phyloP scores from a whole-genome alignment of 805 yeast species.

The Hanseniaspora occidentalis region DNA sequence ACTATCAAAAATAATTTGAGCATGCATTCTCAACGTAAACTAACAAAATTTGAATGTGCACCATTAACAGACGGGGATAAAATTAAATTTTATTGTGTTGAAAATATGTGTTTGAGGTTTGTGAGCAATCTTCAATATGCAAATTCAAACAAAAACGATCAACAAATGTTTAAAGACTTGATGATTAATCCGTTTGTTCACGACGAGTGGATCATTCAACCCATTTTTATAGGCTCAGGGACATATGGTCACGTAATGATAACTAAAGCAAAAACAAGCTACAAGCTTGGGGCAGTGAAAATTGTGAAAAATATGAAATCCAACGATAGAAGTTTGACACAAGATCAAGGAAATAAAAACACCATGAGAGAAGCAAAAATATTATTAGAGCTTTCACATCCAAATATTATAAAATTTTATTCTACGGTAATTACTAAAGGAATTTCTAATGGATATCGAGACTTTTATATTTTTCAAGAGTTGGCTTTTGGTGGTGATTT shows the following conservation, averaged over 20 bases:
- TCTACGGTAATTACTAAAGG: slow-evolving; percentile 20
- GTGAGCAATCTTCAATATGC: background rate
- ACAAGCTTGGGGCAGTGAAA: background rate
- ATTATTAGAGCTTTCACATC: slow-evolving; percentile 29
- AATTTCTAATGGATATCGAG: slow-evolving; percentile 1
- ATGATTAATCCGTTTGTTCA: slow-evolving; percentile 15
- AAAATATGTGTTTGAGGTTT: slow-evolving; percentile 4
- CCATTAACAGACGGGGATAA: slow-evolving; percentile 24
- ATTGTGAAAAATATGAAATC: slow-evolving; percentile 11
- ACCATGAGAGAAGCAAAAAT: slow-evolving; percentile 42
- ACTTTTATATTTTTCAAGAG: slow-evolving; percentile 36
- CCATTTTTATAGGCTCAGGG: slow-evolving; percentile 38
- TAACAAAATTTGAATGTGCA: slow-evolving; percentile 27
- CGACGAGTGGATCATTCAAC: slow-evolving; percentile 30
- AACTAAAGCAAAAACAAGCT: slow-evolving; percentile 1
- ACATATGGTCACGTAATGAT: slow-evolving; percentile 42
- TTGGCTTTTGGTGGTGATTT: slow-evolving; percentile 46
- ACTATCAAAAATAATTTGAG: background rate
- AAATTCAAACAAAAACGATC: slow-evolving; percentile 8
- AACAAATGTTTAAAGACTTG: slow-evolving; percentile 12
- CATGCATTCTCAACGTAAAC: background rate
- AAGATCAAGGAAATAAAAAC: slow-evolving; percentile 29
- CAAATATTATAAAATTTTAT: slow-evolving; percentile 36
- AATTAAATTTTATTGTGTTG: slow-evolving; percentile 13
- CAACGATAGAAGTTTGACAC: slow-evolving; percentile 22